Base-by-base conservation (phyloP, 2,329 filamentous ascomycete genomes). In the Apiospora sp. region DNA sequence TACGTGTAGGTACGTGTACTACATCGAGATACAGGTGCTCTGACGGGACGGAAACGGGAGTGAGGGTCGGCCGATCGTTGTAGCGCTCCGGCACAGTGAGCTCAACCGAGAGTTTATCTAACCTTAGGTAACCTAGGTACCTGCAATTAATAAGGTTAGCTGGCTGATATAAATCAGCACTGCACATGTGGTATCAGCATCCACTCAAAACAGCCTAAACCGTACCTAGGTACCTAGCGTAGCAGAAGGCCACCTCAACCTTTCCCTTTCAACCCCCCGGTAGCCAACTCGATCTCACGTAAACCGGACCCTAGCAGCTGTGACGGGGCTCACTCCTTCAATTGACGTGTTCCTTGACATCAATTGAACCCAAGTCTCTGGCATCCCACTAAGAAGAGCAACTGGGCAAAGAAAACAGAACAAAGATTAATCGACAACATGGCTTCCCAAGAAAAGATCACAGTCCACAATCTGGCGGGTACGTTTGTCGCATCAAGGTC, bases 381-480 rank as follows among this genome's bases (percentile, higher is more conserved):
- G n/a, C 14, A 54, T 71, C 48, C 67, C n/a, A 64, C 37, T 22
- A 68, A 61, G 34, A 34, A 61, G 34, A 34, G 16, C 34, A 41
- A 61, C 10, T 34, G 16, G 54, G 54, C 54, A 34, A 34, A 68
- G 70, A 19, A 46, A 71, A 69, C 67, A 27, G 67, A 69, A 10
- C 7, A 61, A 22, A 30, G 54, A 27, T 68, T 76, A 61, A 16
- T 16, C 27, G 30, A 16, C 54, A 58, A 64, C 30, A 87, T 87
- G 85, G 80, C 84, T 13, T 83, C 85, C 8, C 78, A 86, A 79
- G 88, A 88, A 76, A 91, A 89, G 80, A 90, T 93, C 75, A 85
- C 90, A 8, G 87, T 93, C 76, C 90, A 93, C 82, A 93, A 92
- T 75, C 84, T 93, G 68, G 85, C 91, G 73, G 91, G 91, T 91